Conservation (phyloP, 441 rosid genomes). For the Codiaeum variegatum region DNA sequence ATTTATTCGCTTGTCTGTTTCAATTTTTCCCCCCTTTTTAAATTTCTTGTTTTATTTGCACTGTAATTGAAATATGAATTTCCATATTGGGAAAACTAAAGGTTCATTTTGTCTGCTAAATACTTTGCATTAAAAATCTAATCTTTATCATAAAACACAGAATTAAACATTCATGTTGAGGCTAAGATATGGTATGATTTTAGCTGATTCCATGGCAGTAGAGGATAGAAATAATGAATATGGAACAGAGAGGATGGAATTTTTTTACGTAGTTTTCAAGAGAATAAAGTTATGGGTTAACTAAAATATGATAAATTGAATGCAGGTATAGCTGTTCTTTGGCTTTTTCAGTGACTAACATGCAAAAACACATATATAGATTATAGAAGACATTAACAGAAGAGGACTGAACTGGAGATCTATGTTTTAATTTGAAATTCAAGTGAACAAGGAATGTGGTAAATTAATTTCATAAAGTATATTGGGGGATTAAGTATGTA, state of each 20-base stretch:
- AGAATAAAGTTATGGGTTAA: background rate
- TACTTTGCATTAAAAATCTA: background rate
- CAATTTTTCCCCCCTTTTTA: background rate
- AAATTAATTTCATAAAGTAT: background rate
- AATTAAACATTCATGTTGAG: background rate
- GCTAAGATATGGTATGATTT: background rate
- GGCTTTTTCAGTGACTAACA: background rate
- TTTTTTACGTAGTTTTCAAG: background rate
- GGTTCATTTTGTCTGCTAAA: background rate
- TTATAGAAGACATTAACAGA: background rate
- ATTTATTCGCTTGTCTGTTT: background rate
- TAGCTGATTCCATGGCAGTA: background rate
- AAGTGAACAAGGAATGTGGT: background rate
- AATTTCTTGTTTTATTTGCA: background rate
- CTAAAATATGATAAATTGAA: background rate
- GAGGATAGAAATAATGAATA: too few relatives aligned
- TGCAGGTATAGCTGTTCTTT: background rate
- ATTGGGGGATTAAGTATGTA: background rate
- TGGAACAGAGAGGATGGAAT: background rate
- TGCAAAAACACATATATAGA: background rate
- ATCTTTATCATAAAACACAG: background rate
- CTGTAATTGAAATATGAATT: background rate
- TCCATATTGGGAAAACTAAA: background rate
- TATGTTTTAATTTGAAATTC: background rate
- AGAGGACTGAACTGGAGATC: background rate